phyloP scores from a whole-genome alignment of 2,329 filamentous ascomycete species.

The Verruconis gallopava region DNA sequence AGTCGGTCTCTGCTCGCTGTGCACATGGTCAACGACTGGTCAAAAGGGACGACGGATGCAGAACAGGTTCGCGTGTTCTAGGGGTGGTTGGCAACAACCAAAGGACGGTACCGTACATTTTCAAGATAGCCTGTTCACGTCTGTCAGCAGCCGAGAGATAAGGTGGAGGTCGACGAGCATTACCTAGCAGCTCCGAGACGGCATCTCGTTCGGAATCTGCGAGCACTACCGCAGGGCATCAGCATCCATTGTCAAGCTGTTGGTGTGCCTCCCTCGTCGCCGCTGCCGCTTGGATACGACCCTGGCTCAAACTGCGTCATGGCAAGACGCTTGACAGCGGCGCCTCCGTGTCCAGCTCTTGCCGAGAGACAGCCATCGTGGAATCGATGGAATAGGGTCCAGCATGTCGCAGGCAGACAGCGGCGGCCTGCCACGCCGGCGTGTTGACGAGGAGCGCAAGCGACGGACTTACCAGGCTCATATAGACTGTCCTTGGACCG shows the following conservation, averaged over 20 bases:
- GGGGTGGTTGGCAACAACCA: slow-evolving; percentile 13
- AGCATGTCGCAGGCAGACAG: no score
- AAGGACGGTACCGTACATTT: slow-evolving; percentile 51
- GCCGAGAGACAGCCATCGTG: no score
- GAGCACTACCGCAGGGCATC: no score
- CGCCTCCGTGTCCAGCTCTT: no score
- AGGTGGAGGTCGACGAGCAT: background rate
- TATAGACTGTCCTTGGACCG: slow-evolving; percentile 33
- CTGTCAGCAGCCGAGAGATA: slow-evolving; percentile 1
- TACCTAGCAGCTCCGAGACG: slow-evolving; percentile 69
- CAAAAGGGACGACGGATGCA: slow-evolving; percentile 20
- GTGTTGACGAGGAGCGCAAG: background rate
- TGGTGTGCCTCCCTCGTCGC: no score
- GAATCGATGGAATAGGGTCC: no score
- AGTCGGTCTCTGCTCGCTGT: slow-evolving; percentile 91
- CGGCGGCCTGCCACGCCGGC: no score
- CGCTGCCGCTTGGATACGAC: no score
- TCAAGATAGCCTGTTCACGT: slow-evolving; percentile 62
- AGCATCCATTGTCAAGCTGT: no score
- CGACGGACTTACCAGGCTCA: slow-evolving; percentile 19
- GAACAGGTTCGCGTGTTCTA: slow-evolving; percentile 11
- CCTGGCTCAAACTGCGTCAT: no score
- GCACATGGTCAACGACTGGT: no score
- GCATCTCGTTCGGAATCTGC: slow-evolving; percentile 95
- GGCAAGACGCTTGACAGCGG: no score